Evolutionary conservation across 1,284 basidiomycete genomes (phyloP), one percentile per base, ranked within the genome.

Genomic region (Pseudomicrostroma phylloplanum): DNA sequence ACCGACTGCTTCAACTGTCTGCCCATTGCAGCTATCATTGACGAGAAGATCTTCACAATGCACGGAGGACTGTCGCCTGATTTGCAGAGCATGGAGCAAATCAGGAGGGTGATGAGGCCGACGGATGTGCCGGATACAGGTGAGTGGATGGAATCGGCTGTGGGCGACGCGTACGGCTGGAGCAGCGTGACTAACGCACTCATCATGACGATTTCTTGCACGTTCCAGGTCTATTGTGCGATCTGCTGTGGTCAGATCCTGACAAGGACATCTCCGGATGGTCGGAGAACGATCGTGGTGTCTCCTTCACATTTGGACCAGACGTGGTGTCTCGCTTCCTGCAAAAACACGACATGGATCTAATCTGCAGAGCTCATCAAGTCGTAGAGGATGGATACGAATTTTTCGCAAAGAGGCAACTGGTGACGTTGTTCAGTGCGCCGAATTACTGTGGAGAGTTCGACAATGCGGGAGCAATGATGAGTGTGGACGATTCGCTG

Each of bases 321-420:
- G 93, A 97, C 78, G 94, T 98, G 51, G 93, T 98, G 58, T 92
- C 92, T 65, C 85, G 93, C 74, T 98, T 98, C 86, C 83, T 98
- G 78, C 92, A 96, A 85, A 96, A 97, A 81, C 94, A 78, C 64
- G 96, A 98, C 81, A 97, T 98, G 94, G 94, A 97, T 81, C 84
- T 97, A 76, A 97, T 98, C 78, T 97, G 94, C 82, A 86, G 94
- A 82, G 93, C 93, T 77, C 92, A 97, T 85, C 91, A 96, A 85
- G 94, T 98, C 78, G 94, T 98, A 58, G 94, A 98, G 80, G 94
- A 98, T 73, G 94, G 94, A 30, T 98, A 97, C 81, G 94, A 98
- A 81, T 98, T 98, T 82, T 98, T 97, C 77, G 93, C 93, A 60
- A 96, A 97, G 82, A 86, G 94, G 71, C 92, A 96, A 82, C 82